A percentile compares a stretch with the other conserved stretches of the same genome.
These are phyloP conservation scores for Pyrrhoderma noxium DNA, from an alignment of 1,284 basidiomycete genomes.

Conservation along the genomic window DNA sequence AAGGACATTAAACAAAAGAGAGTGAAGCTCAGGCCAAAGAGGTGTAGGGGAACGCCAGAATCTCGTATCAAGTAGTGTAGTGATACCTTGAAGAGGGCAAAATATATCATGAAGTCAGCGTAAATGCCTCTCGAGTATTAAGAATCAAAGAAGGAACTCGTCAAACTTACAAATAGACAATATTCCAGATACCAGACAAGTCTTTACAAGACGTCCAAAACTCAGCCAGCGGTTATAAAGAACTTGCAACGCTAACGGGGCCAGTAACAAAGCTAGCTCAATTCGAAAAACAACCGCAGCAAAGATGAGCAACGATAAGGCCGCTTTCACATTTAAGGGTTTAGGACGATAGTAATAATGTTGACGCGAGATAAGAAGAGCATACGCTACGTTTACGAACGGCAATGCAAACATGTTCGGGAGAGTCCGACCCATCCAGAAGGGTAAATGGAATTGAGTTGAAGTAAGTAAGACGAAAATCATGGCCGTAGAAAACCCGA, in stretches of 20 bases:
- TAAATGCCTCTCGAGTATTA: background rate
- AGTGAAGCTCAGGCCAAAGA: conserved; percentile 84
- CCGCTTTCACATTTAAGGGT: conserved; percentile 28
- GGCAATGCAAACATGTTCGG: conserved; percentile 88
- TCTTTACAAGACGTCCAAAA: conserved; percentile 39
- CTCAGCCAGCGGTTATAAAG: conserved; percentile 40
- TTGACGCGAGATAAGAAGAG: conserved; percentile 42
- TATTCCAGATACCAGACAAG: conserved; percentile 49
- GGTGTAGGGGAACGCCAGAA: conserved; percentile 64
- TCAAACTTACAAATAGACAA: conserved; percentile 47
- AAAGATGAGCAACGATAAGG: conserved; percentile 53
- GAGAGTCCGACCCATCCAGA: conserved; percentile 88
- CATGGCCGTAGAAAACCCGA: conserved; percentile 48
- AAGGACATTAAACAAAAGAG: conserved; percentile 82
- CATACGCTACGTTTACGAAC: conserved; percentile 60
- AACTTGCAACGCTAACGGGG: conserved; percentile 53
- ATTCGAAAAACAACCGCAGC: conserved; percentile 73
- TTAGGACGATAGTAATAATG: conserved; percentile 37
- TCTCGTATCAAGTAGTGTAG: conserved; percentile 72
- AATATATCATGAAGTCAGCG: background rate
- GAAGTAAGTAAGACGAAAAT: conserved; percentile 66
- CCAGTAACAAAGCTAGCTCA: conserved; percentile 69
- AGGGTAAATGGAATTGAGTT: conserved; percentile 87
- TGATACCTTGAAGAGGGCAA: conserved; percentile 46
- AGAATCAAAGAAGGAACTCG: too few species aligned